A percentile compares a stretch with the other conserved stretches of the same genome.
phyloP scores from a whole-genome alignment of 2,329 filamentous ascomycete species.

The Trichoderma endophyticum region DNA sequence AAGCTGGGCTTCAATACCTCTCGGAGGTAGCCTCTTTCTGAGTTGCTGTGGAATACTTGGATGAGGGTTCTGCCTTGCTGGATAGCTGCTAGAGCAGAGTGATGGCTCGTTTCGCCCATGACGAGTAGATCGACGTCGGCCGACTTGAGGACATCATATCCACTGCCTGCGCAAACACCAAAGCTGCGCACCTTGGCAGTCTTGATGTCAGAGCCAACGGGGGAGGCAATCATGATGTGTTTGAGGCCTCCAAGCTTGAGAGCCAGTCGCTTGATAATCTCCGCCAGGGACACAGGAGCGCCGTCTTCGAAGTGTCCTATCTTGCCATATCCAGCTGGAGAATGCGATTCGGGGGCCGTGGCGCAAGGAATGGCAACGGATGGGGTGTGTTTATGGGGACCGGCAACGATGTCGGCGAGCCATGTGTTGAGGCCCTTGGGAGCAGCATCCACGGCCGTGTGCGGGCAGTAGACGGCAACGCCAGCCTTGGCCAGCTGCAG shows the following conservation, averaged over 20 bases:
- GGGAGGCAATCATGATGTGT: slow-evolving; percentile 49
- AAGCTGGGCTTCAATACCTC: slow-evolving; percentile 67
- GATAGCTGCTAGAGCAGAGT: slow-evolving; percentile 82
- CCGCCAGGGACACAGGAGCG: slow-evolving; percentile 37
- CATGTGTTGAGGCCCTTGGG: slow-evolving; percentile 86
- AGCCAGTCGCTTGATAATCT: slow-evolving; percentile 55
- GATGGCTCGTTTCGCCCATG: slow-evolving; percentile 90
- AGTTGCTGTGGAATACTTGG: slow-evolving; percentile 88
- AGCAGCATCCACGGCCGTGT: slow-evolving; percentile 90
- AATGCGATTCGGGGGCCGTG: slow-evolving; percentile 41
- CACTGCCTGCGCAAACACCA: slow-evolving; percentile 87
- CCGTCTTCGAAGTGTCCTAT: slow-evolving; percentile 40
- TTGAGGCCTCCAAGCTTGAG: slow-evolving; percentile 63
- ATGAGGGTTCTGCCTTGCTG: slow-evolving; percentile 82
- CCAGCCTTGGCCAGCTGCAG: slow-evolving; percentile 78
- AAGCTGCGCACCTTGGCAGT: slow-evolving; percentile 59
- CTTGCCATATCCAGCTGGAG: slow-evolving; percentile 53
- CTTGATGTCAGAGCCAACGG: slow-evolving; percentile 45
- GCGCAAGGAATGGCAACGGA: slow-evolving; percentile 46
- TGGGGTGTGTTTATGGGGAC: slow-evolving; percentile 39
- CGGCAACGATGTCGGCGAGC: slow-evolving; percentile 82
- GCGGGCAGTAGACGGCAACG: slow-evolving; percentile 92
- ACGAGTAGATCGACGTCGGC: slow-evolving; percentile 76
- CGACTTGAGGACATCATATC: slow-evolving; percentile 69
- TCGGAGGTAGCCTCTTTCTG: slow-evolving; percentile 77